Base-by-base conservation (phyloP, 1,284 basidiomycete genomes). In the Tylopilus microsporus region DNA sequence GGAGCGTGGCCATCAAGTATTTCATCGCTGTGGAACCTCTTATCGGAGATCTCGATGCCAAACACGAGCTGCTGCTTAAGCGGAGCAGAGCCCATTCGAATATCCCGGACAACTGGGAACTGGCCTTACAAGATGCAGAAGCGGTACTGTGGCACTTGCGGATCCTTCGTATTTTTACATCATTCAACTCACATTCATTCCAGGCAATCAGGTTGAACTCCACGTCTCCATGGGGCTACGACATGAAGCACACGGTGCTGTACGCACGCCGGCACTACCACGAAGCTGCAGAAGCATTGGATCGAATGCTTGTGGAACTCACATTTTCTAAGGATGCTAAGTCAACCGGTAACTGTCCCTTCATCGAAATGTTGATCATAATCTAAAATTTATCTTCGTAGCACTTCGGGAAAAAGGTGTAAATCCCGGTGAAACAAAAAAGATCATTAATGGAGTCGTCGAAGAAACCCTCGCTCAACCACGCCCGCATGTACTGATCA, bases 191-290 rank as follows among this genome's bases (percentile, higher is more conserved):
- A 16, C 1, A 10, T 45, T 49, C 45, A 15, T 46, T 18, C 41
- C 19, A 58, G 57, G 57, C 57, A 18, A 58, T 58, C 55, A 50
- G 9, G n/a, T n/a, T 58, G 2, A 46, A 58, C 39, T 19, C 55
- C 19, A 46, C 2, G 1, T 58, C 55, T 7, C 57, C 57, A 6
- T 58, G 57, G 57, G 57, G 57, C 11, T 41, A 58, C 5, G 56
- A 58, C n/a, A 51, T 30, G 42, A 58, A 47, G 43, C 56, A 58
- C 19, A 25, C 3, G 11, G 57, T 58, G 36, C 11, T 58, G 36
- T 50, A 50, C 39, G 15, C 36, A 15, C 36, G 8, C 9, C 41
- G 15, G 5, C 4, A 18, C 37, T 58, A 50, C 19, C n/a, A 5
- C 21, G 55, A 50, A 41, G 57, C 57, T 18, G 57, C 57, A 4